phyloP scores from a whole-genome alignment of 2,329 filamentous ascomycete species.

The Colletotrichum neosansevieriae region DNA sequence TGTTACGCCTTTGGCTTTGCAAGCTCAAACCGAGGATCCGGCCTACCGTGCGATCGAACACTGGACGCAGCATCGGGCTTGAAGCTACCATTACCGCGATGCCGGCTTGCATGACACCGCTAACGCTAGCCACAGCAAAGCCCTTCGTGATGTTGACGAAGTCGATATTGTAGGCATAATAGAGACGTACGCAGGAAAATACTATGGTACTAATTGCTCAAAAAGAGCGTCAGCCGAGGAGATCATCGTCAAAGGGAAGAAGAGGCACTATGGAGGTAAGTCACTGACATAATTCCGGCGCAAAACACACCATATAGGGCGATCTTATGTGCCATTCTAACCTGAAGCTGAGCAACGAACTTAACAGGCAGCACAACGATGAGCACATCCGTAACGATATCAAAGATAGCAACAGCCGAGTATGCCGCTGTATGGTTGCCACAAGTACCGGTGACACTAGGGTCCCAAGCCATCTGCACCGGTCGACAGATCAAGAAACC shows the following conservation, averaged over 20 bases:
- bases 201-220: conserved; percentile 36
- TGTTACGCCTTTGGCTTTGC: too few relatives aligned
- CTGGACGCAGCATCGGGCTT: conserved; percentile 41
- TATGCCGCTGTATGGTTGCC: too few relatives aligned
- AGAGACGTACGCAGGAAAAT: conserved; percentile 41
- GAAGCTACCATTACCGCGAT: conserved; percentile 42
- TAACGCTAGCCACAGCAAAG: conserved; percentile 30
- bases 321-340: conserved; percentile 37
- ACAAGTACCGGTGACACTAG: too few relatives aligned
- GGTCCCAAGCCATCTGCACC: conserved; percentile 48
- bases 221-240: neutral
- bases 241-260: too few relatives aligned
- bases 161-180: conserved; percentile 37
- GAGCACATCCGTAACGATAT: conserved; percentile 43
- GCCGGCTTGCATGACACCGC: conserved; percentile 39
- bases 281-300: conserved; percentile 40
- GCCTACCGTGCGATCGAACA: conserved; percentile 40
- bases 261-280: too few relatives aligned
- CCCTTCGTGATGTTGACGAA: conserved; percentile 39
- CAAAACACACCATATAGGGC: conserved; percentile 39
- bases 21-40: conserved; percentile 9
- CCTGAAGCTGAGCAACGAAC: conserved; percentile 35
- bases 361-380: conserved; percentile 41
- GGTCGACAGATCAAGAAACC: conserved; percentile 52
- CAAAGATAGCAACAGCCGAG: conserved; percentile 38